Percentiles rank a stretch among this genome's conserved stretches.
phyloP scores from a whole-genome alignment of 148 eudicot genomes.

The Cornus controversa region DNA sequence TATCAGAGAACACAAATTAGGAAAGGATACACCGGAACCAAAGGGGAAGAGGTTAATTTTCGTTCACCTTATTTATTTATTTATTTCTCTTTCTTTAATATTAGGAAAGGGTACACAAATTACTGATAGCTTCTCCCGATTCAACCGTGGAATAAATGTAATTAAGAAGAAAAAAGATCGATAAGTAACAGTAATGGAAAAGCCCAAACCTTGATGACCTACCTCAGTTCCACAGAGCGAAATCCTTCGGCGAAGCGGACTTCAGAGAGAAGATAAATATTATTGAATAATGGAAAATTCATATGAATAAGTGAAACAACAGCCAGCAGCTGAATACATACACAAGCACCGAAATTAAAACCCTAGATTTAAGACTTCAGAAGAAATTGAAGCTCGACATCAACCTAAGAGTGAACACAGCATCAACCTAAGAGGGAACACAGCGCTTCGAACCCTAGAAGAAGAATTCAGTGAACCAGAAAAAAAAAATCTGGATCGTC shows the following conservation, averaged over 20 bases:
- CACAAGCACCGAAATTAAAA: not conserved
- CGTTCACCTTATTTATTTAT: too few relatives aligned
- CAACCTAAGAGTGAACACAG: not conserved
- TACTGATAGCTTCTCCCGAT: not conserved
- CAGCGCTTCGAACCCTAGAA: not conserved
- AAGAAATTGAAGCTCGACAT: conserved; percentile 12
- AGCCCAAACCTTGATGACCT: conserved; percentile 16
- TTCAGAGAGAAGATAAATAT: not conserved
- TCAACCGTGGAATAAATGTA: not conserved
- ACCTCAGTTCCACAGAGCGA: not conserved
- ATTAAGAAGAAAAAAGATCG: not conserved
- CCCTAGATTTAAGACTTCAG: not conserved
- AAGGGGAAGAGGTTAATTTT: too few relatives aligned
- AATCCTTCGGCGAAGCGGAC: not conserved
- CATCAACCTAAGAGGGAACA: not conserved
- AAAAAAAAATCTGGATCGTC: not conserved
- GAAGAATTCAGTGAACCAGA: too few relatives aligned
- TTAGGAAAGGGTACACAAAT: too few relatives aligned
- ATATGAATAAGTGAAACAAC: not conserved
- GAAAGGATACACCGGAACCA: too few relatives aligned
- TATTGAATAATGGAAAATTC: not conserved
- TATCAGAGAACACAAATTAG: too few relatives aligned
- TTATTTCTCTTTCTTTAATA: too few relatives aligned
- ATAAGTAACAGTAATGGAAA: not conserved
- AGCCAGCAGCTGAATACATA: not conserved